phyloP scores from a whole-genome alignment of 768 basidiomycete genomes.

The Tulasnella sp. region DNA sequence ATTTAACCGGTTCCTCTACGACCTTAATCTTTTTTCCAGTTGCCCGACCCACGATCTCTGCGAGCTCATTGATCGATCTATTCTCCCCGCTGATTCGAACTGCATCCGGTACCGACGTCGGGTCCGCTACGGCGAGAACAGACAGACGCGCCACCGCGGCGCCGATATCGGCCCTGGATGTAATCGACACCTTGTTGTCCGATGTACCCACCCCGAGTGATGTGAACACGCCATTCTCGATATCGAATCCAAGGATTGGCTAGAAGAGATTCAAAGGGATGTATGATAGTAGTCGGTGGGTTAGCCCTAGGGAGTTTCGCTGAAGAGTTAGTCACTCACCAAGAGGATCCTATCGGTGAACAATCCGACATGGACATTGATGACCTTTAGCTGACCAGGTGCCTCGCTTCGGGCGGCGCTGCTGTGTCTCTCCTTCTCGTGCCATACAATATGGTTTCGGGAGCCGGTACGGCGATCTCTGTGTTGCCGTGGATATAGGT shows the following conservation, averaged over 20 bases:
- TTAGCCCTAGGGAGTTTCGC: no score
- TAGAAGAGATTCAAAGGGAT: neutral
- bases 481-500: no score
- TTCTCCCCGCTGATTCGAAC: neutral
- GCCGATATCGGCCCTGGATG: slow-evolving; percentile 3
- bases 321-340: no score
- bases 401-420: no score
- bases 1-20: neutral
- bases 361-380: no score
- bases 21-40: neutral
- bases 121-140: neutral
- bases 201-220: neutral
- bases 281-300: no score
- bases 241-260: neutral
- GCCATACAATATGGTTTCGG: no score
- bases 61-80: neutral
- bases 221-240: neutral
- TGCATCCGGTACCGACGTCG: neutral
- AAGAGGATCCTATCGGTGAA: no score
- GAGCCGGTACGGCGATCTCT: no score
- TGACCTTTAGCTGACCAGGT: no score
- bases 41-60: neutral
- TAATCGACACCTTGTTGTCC: neutral
- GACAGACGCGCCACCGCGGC: neutral
- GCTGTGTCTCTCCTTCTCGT: no score